Conservation (phyloP, 306 rosid genomes). For the Cucurbita ficifolia region DNA sequence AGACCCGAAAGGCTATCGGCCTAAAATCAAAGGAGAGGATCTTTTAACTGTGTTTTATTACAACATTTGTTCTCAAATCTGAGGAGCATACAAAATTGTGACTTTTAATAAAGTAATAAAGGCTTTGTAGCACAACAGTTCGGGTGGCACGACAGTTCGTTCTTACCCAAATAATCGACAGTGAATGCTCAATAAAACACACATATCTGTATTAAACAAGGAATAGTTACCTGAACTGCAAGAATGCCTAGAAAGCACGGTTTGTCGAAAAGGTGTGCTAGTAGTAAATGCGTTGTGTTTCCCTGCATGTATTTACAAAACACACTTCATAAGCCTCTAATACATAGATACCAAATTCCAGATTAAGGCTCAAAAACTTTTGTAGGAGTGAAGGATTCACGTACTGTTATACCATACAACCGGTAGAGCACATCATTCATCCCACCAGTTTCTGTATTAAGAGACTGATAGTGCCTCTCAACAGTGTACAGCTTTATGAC, state of each 20-base stretch:
- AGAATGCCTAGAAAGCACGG: conserved; percentile 82
- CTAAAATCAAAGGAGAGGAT: conserved; percentile 18
- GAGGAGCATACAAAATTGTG: background rate
- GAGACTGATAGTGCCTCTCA: conserved; percentile 42
- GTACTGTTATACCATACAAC: conserved; percentile 53
- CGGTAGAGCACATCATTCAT: conserved; percentile 93
- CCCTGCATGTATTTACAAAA: conserved; percentile 25
- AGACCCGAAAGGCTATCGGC: conserved; percentile 55
- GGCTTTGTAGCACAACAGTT: background rate
- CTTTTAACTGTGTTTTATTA: background rate
- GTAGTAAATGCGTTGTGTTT: conserved; percentile 45
- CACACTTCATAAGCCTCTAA: background rate
- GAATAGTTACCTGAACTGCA: conserved; percentile 53
- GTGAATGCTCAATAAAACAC: background rate
- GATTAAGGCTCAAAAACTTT: background rate
- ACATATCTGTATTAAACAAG: background rate
- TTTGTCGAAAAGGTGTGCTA: conserved; percentile 86
- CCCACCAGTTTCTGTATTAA: conserved; percentile 88
- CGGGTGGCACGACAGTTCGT: background rate
- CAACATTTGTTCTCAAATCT: background rate
- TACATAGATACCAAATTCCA: background rate
- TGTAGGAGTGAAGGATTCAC: conserved; percentile 10
- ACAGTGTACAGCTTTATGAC: conserved; percentile 37
- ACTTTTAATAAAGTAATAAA: background rate
- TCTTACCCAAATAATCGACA: background rate